Evolutionary conservation across 2,329 filamentous ascomycete species (phyloP).

Genomic region (Pseudohalonectria lignicola): DNA sequence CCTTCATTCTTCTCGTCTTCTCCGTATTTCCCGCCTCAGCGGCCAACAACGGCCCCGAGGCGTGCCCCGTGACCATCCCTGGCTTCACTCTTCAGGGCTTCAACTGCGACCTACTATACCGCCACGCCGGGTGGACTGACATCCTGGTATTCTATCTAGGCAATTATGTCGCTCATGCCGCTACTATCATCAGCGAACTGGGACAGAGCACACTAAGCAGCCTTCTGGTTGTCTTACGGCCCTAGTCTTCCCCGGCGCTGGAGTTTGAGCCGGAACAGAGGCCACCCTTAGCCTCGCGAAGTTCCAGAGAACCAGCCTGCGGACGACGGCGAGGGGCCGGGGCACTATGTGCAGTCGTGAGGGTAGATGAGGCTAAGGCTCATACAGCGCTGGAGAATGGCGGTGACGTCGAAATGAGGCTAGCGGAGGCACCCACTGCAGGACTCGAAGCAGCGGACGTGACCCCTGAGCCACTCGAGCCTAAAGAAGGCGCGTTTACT

Average conservation of each 20-base stretch:
- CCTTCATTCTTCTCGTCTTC: too few relatives aligned
- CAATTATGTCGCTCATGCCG: neutral
- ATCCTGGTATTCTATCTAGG: neutral
- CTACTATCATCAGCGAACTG: neutral
- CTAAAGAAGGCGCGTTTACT: too few relatives aligned
- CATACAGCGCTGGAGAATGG: neutral
- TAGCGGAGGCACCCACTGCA: too few relatives aligned
- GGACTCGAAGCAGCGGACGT: too few relatives aligned
- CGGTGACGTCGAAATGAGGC: neutral
- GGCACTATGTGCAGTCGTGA: neutral
- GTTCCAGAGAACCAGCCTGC: neutral
- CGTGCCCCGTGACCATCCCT: neutral
- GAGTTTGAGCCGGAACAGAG: neutral
- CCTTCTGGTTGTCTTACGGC: neutral
- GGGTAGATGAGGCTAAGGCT: too few relatives aligned
- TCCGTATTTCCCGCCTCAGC: too few relatives aligned
- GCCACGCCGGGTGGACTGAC: neutral
- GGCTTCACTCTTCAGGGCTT: neutral
- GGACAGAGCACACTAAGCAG: neutral
- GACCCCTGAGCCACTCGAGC: too few relatives aligned
- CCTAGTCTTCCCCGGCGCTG: neutral
- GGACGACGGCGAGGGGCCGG: neutral
- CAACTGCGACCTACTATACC: neutral
- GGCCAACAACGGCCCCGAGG: neutral
- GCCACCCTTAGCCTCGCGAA: neutral